phyloP scores from a whole-genome alignment of 2,329 filamentous ascomycete genomes.

The Colletotrichum sp. region DNA sequence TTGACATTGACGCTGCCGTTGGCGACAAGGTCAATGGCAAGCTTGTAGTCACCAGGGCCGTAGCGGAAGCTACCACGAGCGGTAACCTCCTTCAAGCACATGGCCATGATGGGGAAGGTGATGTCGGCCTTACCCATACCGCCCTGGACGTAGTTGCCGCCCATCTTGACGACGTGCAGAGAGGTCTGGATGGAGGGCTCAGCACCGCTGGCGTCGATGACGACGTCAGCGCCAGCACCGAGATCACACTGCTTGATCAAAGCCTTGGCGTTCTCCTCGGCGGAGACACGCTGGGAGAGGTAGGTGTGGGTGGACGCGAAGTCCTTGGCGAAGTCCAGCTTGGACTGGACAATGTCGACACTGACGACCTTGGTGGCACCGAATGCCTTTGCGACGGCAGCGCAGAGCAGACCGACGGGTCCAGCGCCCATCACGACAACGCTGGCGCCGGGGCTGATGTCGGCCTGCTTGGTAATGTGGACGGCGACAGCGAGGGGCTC shows the following conservation, averaged over 20 bases:
- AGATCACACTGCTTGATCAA: conserved; percentile 70
- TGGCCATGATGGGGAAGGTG: conserved; percentile 87
- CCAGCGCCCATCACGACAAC: conserved; percentile 88
- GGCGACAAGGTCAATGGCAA: conserved; percentile 79
- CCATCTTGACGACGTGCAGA: conserved; percentile 72
- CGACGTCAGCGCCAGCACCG: conserved; percentile 72
- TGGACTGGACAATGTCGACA: conserved; percentile 83
- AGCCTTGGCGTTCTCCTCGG: conserved; percentile 76
- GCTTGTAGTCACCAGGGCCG: conserved; percentile 83
- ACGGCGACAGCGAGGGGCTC: conserved; percentile 89
- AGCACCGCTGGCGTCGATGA: conserved; percentile 81
- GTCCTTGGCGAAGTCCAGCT: conserved; percentile 77
- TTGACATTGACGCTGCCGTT: conserved; percentile 80
- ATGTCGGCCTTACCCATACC: conserved; percentile 92
- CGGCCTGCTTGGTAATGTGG: conserved; percentile 79
- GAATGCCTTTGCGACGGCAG: conserved; percentile 82
- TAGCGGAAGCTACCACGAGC: conserved; percentile 91
- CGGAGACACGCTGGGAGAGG: conserved; percentile 62
- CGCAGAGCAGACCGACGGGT: conserved; percentile 86
- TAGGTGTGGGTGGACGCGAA: conserved; percentile 78
- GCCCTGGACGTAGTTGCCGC: conserved; percentile 82
- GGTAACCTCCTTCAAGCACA: conserved; percentile 89
- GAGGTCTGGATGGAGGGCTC: conserved; percentile 79
- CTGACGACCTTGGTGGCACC: conserved; percentile 86
- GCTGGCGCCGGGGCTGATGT: conserved; percentile 73